Conservation (phyloP, 176 grass and related monocot genomes). For the Hordeum marinum region DNA sequence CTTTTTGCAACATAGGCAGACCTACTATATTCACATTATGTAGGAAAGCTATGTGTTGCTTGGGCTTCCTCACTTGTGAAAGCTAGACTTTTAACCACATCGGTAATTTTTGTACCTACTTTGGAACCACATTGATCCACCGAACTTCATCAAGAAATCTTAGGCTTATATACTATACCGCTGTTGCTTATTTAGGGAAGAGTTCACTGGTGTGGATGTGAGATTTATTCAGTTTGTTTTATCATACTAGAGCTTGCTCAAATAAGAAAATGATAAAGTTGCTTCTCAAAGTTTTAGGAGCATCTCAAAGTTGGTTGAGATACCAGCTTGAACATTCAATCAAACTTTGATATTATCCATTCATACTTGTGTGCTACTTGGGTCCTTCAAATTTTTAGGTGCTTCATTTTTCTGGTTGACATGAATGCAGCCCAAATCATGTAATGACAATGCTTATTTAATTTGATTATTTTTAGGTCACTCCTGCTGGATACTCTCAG, state of each 20-base stretch:
- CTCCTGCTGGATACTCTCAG: constrained; percentile 75
- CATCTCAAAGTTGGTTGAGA: background rate
- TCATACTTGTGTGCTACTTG: background rate
- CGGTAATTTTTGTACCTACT: background rate
- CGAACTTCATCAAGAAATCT: background rate
- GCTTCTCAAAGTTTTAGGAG: background rate
- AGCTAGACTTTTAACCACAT: background rate
- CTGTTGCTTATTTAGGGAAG: background rate
- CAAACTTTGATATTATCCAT: background rate
- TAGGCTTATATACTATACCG: background rate
- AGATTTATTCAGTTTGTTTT: constrained; percentile 22
- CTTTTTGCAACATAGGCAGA: constrained; percentile 15
- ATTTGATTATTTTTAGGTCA: constrained; percentile 59
- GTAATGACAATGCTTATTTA: constrained; percentile 4
- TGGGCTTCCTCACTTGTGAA: background rate
- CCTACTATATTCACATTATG: background rate
- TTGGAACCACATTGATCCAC: background rate
- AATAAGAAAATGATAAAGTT: background rate
- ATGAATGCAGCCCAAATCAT: constrained; percentile 19
- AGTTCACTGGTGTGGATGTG: background rate
- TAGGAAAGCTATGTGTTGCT: background rate
- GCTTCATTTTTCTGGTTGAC: constrained; percentile 1
- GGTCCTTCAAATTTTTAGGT: background rate
- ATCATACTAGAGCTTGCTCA: background rate
- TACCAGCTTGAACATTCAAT: background rate